Evolutionary conservation across 192 early-diverging fungal genomes (phyloP), one percentile per base, ranked within the genome.

Genomic region (Linnemannia exigua): DNA sequence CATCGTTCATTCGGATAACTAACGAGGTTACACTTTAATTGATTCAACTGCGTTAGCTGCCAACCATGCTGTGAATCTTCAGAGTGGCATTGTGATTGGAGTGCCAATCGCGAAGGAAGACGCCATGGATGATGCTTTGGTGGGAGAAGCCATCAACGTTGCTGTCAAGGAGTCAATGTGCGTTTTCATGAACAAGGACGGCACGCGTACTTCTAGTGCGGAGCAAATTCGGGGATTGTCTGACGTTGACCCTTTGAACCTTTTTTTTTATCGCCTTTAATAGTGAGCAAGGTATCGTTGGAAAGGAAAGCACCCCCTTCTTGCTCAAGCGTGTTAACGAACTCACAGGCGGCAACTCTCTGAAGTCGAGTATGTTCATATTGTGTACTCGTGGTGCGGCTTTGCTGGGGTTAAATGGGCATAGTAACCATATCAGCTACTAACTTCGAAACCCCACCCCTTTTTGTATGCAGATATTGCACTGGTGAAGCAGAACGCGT

Each of bases 231-330:
- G 33, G n/a, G 28, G n/a, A 7, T 17, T 22, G 28, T 52, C 33
- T 14, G 35, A 61, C 35, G 37, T n/a, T 71, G 48, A 52, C 38
- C 15, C 31, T 80, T 37, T 31, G 0, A 38, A 41, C 5, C 50
- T 74, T 67, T 74, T 51, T 61, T 47, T 72, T 58, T 14, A 33
- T 54, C 15, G 33, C 8, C 22, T 6, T 28, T 25, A 19, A n/a
- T 79, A 93, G 93, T 33, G 82, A 81, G 1, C 85, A 81, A 12
- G 92, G 94, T 0, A 88, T 99, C 67, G 67, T 36, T 38, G 98
- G 98, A 71, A 98, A 98, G 83, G 96, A 97, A 50, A 91, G 93
- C 63, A 99, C 98, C 5, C 98, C 98, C 6, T 99, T 96, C 86
- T 84, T 99, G 80, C 91, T 99, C n/a, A 92, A 94, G 70, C 92